phyloP scores from a whole-genome alignment of 176 grass and related monocot species.

The Urochloa ruziziensis region DNA sequence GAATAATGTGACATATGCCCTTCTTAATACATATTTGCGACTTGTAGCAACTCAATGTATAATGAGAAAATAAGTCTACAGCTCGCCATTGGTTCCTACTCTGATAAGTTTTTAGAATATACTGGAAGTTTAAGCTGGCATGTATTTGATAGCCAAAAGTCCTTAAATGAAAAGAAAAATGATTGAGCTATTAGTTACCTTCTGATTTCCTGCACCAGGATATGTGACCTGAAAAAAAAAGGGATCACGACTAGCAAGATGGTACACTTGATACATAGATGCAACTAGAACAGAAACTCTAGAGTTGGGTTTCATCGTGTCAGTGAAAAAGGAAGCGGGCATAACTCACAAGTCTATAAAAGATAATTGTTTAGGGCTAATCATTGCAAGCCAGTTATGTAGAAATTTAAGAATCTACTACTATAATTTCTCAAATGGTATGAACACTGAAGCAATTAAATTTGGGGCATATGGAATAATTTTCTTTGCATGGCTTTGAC shows the following conservation, averaged over 20 bases:
- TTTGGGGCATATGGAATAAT: not conserved
- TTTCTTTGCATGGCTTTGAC: not conserved
- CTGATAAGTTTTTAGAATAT: not conserved
- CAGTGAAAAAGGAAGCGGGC: not conserved
- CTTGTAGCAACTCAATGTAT: not conserved
- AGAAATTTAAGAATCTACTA: not conserved
- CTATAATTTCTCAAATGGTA: not conserved
- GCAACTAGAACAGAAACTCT: constrained; percentile 24
- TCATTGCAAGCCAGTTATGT: not conserved
- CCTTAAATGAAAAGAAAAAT: not conserved
- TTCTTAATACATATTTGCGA: not conserved
- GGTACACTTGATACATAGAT: not conserved
- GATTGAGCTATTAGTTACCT: constrained; percentile 46
- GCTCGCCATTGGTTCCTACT: not conserved
- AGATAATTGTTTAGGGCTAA: not conserved
- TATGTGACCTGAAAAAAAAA: constrained; percentile 50
- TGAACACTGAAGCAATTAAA: not conserved
- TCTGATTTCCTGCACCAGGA: constrained; percentile 56
- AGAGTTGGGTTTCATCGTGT: not conserved
- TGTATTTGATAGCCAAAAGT: not conserved
- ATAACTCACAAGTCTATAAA: not conserved
- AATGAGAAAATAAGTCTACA: not conserved
- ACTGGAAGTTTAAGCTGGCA: not conserved
- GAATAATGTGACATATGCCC: not conserved
- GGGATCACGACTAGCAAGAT: not conserved